Evolutionary conservation across 768 basidiomycete genomes (phyloP).

Genomic region (Ephemerocybe angulata): DNA sequence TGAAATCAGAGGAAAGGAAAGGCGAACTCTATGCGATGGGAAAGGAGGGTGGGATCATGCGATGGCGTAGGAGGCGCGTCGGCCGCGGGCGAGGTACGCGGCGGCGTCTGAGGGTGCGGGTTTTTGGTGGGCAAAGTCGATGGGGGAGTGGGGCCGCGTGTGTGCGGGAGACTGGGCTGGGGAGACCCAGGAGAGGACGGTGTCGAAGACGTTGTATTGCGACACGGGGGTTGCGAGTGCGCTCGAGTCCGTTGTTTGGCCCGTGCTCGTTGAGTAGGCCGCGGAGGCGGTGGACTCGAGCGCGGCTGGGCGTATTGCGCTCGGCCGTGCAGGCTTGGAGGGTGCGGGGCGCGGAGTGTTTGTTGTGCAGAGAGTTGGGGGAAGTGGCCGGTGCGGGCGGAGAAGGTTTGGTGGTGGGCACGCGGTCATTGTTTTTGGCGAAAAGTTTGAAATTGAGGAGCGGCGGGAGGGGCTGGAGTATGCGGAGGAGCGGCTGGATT

Average conservation of each 20-base stretch:
- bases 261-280: constrained; percentile 30
- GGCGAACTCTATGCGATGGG: no score
- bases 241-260: constrained; percentile 25
- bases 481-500: background rate
- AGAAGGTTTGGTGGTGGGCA: constrained; percentile 37
- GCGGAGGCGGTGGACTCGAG: constrained; percentile 23
- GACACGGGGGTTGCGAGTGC: background rate
- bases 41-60: no score
- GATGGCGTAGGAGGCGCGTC: no score
- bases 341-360: constrained; percentile 31
- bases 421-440: constrained; percentile 18
- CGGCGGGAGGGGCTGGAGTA: background rate
- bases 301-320: constrained; percentile 30
- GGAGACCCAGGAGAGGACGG: constrained; percentile 38
- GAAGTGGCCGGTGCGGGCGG: constrained; percentile 37
- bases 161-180: constrained; percentile 5
- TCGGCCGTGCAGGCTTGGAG: constrained; percentile 28
- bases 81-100: no score
- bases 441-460: constrained; percentile 11
- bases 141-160: no score
- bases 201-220: constrained; percentile 26
- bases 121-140: no score
- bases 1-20: no score
- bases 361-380: constrained; percentile 49
- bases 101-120: no score